Evolutionary conservation across 2,329 filamentous ascomycete genomes (phyloP), one percentile per base, ranked within the genome.

Genomic region (Cytospora piceae): DNA sequence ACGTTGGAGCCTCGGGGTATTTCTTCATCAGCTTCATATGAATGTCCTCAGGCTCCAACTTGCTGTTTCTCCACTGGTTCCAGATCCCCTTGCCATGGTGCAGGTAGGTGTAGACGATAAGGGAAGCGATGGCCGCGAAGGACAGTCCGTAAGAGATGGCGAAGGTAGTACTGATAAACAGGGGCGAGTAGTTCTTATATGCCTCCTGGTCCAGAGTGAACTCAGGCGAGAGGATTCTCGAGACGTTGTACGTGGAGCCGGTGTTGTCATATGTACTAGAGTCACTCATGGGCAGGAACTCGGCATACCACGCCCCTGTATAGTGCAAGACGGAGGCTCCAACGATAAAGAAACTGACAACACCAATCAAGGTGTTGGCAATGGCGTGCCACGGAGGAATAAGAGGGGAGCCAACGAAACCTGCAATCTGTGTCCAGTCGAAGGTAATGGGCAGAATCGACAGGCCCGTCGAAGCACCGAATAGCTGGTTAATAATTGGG

Each of bases 381-480:
- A 92, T 92, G 11, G 89, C 90, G 73, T 89, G 86, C 84, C 88
- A 92, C 6, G 90, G 90, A 3, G 88, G 85, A 58, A 91, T 88
- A 46, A 92, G 76, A 24, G 89, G 90, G 12, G 87, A 90, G 34
- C 85, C 85, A 60, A 90, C 80, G 67, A 86, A 92, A 56, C 88
- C 90, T 3, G 88, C 83, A 61, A 92, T 83, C 70, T 91, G 88
- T 6, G 88, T 89, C 89, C 90, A 92, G 78, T 93, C 90, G 72
- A 93, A 91, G 0, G 89, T 92, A 37, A 93, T 85, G 1, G 90
- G 90, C 8, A 92, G 77, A 32, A 93, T 72, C 0, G 87, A 90
- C 4, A 93, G 69, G 0, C 90, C 90, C 0, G 87, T 89, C 58
- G 81, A 82, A 1, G 88, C 89, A 2, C 90, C 90, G 70, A 93